Base-by-base conservation (phyloP, 208 protist species). In the Crithidia thermophila region DNA sequence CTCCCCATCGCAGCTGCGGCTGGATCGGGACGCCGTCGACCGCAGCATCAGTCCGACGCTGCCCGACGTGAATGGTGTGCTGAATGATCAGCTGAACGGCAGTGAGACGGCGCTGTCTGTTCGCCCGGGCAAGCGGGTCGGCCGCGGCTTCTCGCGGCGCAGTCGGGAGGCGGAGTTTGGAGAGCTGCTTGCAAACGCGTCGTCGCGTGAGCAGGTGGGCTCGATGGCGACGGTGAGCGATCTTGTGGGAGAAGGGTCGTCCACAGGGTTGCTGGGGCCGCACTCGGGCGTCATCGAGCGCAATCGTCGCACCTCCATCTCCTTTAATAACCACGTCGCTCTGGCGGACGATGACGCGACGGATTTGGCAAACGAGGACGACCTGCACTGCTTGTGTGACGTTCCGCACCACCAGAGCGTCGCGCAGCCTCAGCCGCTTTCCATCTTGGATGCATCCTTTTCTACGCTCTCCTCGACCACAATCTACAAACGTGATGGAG, bases 61-160 rank as follows among this genome's bases (percentile, higher is more conserved):
- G 9, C 13, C 42, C 3, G 57, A 62, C 9, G 25, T 0, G 42
- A 30, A 51, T 0, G 36, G n/a, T 2, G 18, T 61, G 36, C 3
- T 16, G 16, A 27, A 50, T 9, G 56, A 50, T 27, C 4, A 20
- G 39, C 27, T 7, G 14, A 28, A 23, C 31, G 53, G 53, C 23
- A 25, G 11, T 3, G 25, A 16, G 18, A 40, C 23, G 3, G 56
- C 21, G 16, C 36, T 11, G 23, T 40, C n/a, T 0, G 56, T 18
- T 23, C 40, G 42, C 3, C 57, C 42, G n/a, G 42, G 57, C 16
- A 62, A 62, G 57, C 57, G 57, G 5, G 57, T 62, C 1, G 57
- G 57, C 16, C 57, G 57, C 36, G 57, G 57, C 42, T 62, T 62
- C 28, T 51, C 33, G n/a, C 57, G 42, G 1, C 33, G 28, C 11